phyloP scores from a whole-genome alignment of 257 asterid genomes.

The Lithospermum erythrorhizon region DNA sequence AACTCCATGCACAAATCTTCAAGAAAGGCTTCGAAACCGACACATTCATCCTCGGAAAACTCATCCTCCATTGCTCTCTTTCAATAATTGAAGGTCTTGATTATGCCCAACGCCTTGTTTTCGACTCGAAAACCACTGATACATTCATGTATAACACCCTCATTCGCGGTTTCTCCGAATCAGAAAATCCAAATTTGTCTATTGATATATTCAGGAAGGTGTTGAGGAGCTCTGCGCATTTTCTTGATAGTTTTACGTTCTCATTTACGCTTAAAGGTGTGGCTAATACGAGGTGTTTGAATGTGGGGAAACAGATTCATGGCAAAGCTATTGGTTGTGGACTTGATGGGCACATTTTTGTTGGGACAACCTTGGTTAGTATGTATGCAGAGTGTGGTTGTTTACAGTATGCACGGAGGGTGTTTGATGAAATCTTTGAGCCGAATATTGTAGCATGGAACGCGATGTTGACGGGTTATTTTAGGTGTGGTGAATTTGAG shows the following conservation, averaged over 20 bases:
- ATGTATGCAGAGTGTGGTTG: constrained; percentile 71
- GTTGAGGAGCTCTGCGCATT: constrained; percentile 26
- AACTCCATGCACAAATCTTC: constrained; percentile 48
- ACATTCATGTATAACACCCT: constrained; percentile 78
- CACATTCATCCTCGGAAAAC: constrained; percentile 56
- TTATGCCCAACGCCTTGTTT: constrained; percentile 47
- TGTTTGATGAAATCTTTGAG: constrained; percentile 67
- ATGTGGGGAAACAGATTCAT: constrained; percentile 64
- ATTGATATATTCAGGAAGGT: constrained; percentile 34
- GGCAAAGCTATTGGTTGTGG: constrained; percentile 60
- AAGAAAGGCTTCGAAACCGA: constrained; percentile 48
- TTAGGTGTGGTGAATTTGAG: constrained; percentile 37
- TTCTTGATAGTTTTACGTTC: constrained; percentile 64
- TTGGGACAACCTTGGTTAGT: constrained; percentile 75
- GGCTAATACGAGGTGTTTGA: constrained; percentile 46
- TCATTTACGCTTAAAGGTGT: constrained; percentile 66
- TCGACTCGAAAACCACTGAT: constrained; percentile 42
- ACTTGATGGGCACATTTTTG: constrained; percentile 47
- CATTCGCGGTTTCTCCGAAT: constrained; percentile 68
- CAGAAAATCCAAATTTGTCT: constrained; percentile 41
- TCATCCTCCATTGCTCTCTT: constrained; percentile 54
- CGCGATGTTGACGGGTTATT: constrained; percentile 52
- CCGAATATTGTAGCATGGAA: constrained; percentile 81
- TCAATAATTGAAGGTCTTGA: constrained; percentile 41
- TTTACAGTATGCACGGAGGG: constrained; percentile 23